Percentiles rank a stretch among this genome's conserved stretches.
Evolutionary conservation across 306 rosid genomes (phyloP).

Genomic region (Carpinus viminea): DNA sequence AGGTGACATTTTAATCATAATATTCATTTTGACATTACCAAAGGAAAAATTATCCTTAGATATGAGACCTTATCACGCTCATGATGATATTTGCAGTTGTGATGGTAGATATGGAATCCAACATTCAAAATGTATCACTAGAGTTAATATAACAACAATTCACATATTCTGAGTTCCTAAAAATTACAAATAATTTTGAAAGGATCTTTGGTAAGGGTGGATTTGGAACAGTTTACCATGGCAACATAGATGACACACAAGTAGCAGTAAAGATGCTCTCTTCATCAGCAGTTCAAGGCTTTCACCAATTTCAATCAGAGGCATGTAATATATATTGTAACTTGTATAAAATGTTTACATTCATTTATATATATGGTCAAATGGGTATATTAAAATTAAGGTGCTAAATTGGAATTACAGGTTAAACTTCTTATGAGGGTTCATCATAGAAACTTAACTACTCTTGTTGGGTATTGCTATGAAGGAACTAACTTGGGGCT

Average conservation of each 20-base stretch:
- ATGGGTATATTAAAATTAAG: background rate
- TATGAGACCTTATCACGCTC: background rate
- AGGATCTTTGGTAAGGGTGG: constrained; percentile 52
- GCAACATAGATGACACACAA: constrained; percentile 37
- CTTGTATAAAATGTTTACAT: background rate
- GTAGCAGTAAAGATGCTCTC: constrained; percentile 66
- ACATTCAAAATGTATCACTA: background rate
- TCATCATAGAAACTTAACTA: constrained; percentile 40
- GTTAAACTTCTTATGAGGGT: constrained; percentile 37
- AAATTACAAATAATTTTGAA: constrained; percentile 47
- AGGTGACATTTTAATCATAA: background rate
- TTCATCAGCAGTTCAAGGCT: constrained; percentile 40
- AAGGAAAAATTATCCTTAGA: background rate
- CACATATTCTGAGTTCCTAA: constrained; percentile 34
- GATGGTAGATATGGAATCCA: background rate
- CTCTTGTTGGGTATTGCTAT: constrained; percentile 39
- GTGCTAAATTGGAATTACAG: constrained; percentile 8
- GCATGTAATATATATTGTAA: constrained; percentile 31
- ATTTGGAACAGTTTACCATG: constrained; percentile 51
- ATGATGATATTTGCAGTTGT: background rate
- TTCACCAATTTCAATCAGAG: constrained; percentile 58
- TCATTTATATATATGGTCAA: background rate
- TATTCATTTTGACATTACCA: background rate
- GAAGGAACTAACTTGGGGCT: constrained; percentile 32
- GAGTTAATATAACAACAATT: constrained; percentile 35